Percentiles rank a stretch among this genome's conserved stretches.
Evolutionary conservation across 2,329 filamentous ascomycete genomes (phyloP).

Genomic region (Aspergillus eucalypticola): DNA sequence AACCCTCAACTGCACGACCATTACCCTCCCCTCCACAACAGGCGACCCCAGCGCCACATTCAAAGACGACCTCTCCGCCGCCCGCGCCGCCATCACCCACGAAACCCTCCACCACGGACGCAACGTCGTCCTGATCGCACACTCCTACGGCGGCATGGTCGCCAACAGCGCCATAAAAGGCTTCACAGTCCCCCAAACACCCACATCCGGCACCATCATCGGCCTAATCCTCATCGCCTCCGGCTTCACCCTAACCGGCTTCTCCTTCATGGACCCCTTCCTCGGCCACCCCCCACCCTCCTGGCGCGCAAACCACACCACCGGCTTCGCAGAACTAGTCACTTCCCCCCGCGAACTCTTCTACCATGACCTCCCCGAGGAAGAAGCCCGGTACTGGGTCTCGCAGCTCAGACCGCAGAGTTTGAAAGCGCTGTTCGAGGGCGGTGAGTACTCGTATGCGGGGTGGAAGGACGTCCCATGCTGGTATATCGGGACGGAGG

Average conservation of each 20-base stretch:
- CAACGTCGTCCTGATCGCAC: slow-evolving; percentile 51
- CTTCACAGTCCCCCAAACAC: slow-evolving; percentile 29
- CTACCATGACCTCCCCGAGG: slow-evolving; percentile 52
- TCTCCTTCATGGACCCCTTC: slow-evolving; percentile 45
- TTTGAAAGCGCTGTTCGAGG: slow-evolving; percentile 49
- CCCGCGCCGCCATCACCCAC: slow-evolving; percentile 36
- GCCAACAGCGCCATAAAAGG: slow-evolving; percentile 50
- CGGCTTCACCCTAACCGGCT: slow-evolving; percentile 43
- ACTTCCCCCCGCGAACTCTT: slow-evolving; percentile 45
- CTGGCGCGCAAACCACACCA: slow-evolving; percentile 44
- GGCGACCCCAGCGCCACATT: slow-evolving; percentile 40
- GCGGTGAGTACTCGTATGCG: slow-evolving; percentile 46
- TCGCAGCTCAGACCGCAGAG: slow-evolving; percentile 45
- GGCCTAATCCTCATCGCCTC: slow-evolving; percentile 50
- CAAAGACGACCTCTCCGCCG: slow-evolving; percentile 46
- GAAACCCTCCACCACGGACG: slow-evolving; percentile 39
- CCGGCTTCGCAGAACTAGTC: slow-evolving; percentile 46
- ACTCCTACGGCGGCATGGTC: slow-evolving; percentile 54
- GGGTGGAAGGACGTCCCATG: slow-evolving; percentile 52
- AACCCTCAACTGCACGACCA: slow-evolving; percentile 34
- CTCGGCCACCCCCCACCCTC: slow-evolving; percentile 46
- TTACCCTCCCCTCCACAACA: slow-evolving; percentile 45
- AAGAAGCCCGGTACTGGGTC: slow-evolving; percentile 49
- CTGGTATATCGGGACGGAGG: slow-evolving; percentile 47
- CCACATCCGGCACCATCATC: slow-evolving; percentile 42